Evolutionary conservation across 2,329 filamentous ascomycete genomes (phyloP), one percentile per base, ranked within the genome.

Genomic region (Talaromyces sp.): DNA sequence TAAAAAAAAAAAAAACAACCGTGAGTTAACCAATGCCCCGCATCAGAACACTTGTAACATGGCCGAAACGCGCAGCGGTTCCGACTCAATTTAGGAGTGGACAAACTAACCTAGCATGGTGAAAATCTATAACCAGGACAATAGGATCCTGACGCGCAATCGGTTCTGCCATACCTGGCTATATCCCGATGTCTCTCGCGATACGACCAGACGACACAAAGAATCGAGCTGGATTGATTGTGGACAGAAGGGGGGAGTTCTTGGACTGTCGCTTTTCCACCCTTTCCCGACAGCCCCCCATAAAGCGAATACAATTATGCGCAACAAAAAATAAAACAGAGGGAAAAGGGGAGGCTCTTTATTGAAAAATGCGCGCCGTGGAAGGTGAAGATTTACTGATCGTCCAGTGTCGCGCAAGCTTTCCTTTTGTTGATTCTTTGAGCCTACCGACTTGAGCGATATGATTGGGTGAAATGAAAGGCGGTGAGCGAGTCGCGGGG

Each of bases 41-140:
- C 50, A 31, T 31, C 16, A 47, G 14, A 47, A 47, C n/a, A 23
- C 23, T 23, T 23, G 23, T 23, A 23, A 23, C 23, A 23, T 23
- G 23, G 23, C 23, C 23, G 23, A 23, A 23, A 23, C 23, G 23
- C 23, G 23, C 23, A 23, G 23, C 23, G 23, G 23, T 23, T 23
- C 23, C 23, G 23, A 23, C 23, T 23, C 23, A 23, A 23, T 23
- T 23, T 23, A 23, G 23, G 2, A 23, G 23, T 23, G 2, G 23
- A n/a, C 50, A 31, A 33, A 70, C 76, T 70, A 66, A 80, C 79
- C 78, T 75, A 63, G 90, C 89, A 82, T 94, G 90, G 76, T 94
- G 90, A 73, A 94, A 94, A 75, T 89, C 90, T 69, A 94, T 89
- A 63, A 94, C 89, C 66, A 88, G 87, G 56, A 94, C 89, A 72